Evolutionary conservation across 768 basidiomycete genomes (phyloP), one percentile per base, ranked within the genome.

Genomic region (Lyophyllum decastes): DNA sequence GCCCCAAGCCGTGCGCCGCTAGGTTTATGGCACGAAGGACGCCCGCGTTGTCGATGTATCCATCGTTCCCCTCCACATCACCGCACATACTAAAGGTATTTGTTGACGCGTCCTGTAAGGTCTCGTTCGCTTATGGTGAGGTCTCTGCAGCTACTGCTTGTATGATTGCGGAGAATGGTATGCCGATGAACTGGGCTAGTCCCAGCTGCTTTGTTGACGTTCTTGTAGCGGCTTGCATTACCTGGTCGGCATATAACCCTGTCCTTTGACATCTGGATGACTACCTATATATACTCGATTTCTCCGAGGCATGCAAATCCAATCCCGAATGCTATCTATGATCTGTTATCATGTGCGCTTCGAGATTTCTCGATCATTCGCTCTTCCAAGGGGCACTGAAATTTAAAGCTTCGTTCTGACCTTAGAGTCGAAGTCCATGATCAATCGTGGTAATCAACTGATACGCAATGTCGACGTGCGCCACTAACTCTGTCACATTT

Each of bases 21-120:
- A 79, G 78, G 84, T 86, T 0, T 85, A 86, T 60, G 84, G 83
- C 1, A 84, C 84, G 2, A 73, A 66, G 46, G 85, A 85, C 58
- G 53, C 86, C n/a, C 77, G 85, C 7, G 76, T 86, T 5, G 81
- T 74, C 10, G 83, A 84, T 62, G 52, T 84, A n/a, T 83, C 82
- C 4, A 70, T 85, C 49, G 65, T 83, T 7, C 83, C 84, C 2
- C 65, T 84, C 51, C 83, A 82, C 45, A 69, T 84, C 51, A 74
- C 74, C 6, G 73, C 77, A 2, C 82, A 83, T 60, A 68, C 80
- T 2, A 77, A 80, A 70, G 60, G 81, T 80, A 44, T 22, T 68
- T 47, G 16, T 52, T 35, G 2, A 27, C 24, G 24, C 45, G 59
- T 11, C 50, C 26, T 34, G 35, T 16, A 44, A n/a, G 40, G 1